Evolutionary conservation across 1,284 basidiomycete species (phyloP).

Genomic region (Cryptococcus wingfieldii): DNA sequence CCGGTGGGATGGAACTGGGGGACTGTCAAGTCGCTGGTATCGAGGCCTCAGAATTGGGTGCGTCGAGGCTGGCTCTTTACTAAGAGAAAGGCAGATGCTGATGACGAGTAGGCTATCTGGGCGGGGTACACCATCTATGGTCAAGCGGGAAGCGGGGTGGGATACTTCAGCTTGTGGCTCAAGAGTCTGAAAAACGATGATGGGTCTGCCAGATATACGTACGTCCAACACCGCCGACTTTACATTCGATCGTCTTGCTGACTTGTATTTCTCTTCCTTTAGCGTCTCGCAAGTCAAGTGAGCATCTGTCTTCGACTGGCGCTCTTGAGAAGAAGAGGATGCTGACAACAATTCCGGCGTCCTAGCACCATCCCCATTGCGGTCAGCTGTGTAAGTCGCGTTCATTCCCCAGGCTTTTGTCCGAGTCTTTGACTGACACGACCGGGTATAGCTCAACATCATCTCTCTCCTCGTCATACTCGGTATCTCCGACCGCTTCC

Average conservation of each 20-base stretch:
- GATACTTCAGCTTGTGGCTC: conserved; percentile 32
- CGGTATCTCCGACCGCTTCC: conserved; percentile 10
- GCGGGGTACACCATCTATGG: neutral
- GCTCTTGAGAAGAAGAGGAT: neutral
- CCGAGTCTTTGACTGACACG: neutral
- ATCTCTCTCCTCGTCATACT: conserved; percentile 11
- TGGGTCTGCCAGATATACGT: conserved; percentile 15
- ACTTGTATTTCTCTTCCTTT: neutral
- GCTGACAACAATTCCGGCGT: neutral
- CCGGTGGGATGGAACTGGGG: conserved; percentile 11
- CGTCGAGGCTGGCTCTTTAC: no score
- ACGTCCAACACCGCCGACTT: neutral
- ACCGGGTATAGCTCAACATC: conserved; percentile 6
- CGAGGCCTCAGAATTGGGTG: conserved; percentile 10
- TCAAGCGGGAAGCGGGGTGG: conserved; percentile 11
- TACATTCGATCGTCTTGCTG: neutral
- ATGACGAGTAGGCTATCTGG: conserved; percentile 4
- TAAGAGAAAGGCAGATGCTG: no score
- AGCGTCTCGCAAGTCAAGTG: conserved; percentile 13
- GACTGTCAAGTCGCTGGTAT: conserved; percentile 9
- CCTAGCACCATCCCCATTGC: conserved; percentile 17
- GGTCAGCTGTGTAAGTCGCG: conserved; percentile 5
- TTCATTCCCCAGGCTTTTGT: neutral
- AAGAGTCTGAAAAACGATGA: conserved; percentile 22
- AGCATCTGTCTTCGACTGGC: no score